phyloP scores from a whole-genome alignment of 495 filamentous ascomycete species.

The Daldinia bambusicola region DNA sequence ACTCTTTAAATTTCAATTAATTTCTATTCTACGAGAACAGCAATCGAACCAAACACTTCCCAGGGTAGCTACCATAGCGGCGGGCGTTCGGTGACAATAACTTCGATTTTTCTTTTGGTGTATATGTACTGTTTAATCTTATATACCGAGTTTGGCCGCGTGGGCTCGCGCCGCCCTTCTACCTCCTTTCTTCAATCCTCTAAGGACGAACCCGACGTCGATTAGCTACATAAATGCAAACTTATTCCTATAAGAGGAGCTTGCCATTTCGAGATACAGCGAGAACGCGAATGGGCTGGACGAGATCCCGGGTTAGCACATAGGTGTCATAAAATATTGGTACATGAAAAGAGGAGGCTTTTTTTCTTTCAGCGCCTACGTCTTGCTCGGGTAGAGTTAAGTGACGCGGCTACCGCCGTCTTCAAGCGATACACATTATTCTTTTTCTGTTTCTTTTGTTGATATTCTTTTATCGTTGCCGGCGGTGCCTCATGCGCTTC shows the following conservation, averaged over 20 bases:
- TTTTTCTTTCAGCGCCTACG: conserved; percentile 4
- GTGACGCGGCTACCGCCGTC: conserved; percentile 16
- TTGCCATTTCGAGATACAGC: conserved; percentile 22
- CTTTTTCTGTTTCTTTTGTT: conserved; percentile 38
- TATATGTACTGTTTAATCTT: conserved; percentile 56
- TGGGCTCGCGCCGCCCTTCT: conserved; percentile 32
- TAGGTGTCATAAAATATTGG: conserved; percentile 26
- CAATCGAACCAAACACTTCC: conserved; percentile 39
- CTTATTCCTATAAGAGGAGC: conserved; percentile 11
- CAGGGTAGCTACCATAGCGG: conserved; percentile 59
- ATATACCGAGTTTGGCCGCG: conserved; percentile 47
- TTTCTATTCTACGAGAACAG: conserved; percentile 49
- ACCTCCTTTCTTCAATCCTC: conserved; percentile 25
- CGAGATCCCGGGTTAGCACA: conserved; percentile 12
- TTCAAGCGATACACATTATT: conserved; percentile 31
- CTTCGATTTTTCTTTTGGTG: conserved; percentile 50
- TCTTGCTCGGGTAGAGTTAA: conserved; percentile 24
- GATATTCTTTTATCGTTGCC: conserved; percentile 21
- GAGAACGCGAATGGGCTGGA: conserved; percentile 18
- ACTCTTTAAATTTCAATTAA: conserved; percentile 69
- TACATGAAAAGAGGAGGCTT: conserved; percentile 21
- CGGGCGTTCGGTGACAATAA: conserved; percentile 59
- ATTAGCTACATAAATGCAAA: conserved; percentile 18
- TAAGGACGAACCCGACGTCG: conserved; percentile 25
- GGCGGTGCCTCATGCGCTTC: conserved; percentile 24